Conservation (phyloP, 2,329 filamentous ascomycete species). For the Fusarium sp. region DNA sequence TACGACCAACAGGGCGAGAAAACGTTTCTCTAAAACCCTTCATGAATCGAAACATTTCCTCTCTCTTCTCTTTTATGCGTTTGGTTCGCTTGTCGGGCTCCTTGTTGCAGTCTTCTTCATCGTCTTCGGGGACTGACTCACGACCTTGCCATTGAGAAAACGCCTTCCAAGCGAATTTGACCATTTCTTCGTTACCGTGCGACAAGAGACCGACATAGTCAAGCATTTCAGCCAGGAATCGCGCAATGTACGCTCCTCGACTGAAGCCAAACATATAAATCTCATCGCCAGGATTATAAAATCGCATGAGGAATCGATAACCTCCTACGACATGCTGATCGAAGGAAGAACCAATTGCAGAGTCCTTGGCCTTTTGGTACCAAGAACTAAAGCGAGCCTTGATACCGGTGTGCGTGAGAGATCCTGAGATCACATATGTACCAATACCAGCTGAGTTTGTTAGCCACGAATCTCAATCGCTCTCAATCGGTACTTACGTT, state of each 20-base stretch:
- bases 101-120: constrained; percentile 38
- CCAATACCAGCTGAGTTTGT: constrained; percentile 71
- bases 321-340: constrained; percentile 86
- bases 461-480: not conserved
- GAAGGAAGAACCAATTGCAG: constrained; percentile 82
- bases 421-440: constrained; percentile 74
- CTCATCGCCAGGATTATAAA: constrained; percentile 71
- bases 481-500: constrained; percentile 58
- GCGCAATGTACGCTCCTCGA: constrained; percentile 77
- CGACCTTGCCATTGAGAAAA: constrained; percentile 79
- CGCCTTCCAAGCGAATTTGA: constrained; percentile 84
- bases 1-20: constrained; percentile 76
- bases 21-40: constrained; percentile 85
- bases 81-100: constrained; percentile 50
- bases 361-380: constrained; percentile 80
- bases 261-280: constrained; percentile 82
- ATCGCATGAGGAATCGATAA: constrained; percentile 82
- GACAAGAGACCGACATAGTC: constrained; percentile 83
- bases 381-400: constrained; percentile 70
- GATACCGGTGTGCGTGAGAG: constrained; percentile 67
- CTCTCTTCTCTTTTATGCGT: constrained; percentile 53
- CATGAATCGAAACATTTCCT: constrained; percentile 79
- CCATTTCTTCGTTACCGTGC: constrained; percentile 87
- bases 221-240: constrained; percentile 85
- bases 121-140: constrained; percentile 56